These are phyloP conservation scores for Tetrapisispora taiwanensis DNA, from an alignment of 805 yeast species.

Conservation along the genomic window DNA sequence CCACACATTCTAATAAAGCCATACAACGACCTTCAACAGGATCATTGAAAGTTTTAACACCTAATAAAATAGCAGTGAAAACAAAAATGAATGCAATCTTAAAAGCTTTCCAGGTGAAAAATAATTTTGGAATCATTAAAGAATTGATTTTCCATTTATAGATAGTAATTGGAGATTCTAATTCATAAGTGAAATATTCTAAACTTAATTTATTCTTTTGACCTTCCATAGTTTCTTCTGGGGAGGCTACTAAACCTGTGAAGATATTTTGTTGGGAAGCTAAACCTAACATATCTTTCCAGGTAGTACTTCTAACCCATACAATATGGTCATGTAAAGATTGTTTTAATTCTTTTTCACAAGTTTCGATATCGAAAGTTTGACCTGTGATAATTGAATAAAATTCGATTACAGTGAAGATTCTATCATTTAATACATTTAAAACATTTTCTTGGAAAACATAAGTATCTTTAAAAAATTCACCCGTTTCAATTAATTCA, in stretches of 20 bases:
- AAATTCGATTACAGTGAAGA: conserved; percentile 42
- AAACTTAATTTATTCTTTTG: conserved; percentile 17
- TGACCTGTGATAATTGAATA: conserved; percentile 43
- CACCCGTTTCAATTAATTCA: conserved; percentile 36
- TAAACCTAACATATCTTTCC: conserved; percentile 89
- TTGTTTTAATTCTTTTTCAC: conserved; percentile 46
- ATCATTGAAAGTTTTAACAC: conserved; percentile 54
- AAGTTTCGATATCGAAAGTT: conserved; percentile 30
- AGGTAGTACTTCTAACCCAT: conserved; percentile 94
- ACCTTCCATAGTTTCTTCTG: neutral
- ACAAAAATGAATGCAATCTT: conserved; percentile 40
- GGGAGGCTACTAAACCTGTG: neutral
- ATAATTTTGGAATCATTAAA: conserved; percentile 39
- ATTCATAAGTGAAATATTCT: conserved; percentile 25
- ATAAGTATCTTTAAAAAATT: conserved; percentile 38
- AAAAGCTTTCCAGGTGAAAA: conserved; percentile 38
- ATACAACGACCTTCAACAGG: conserved; percentile 50
- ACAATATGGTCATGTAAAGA: conserved; percentile 81
- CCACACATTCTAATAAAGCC: conserved; percentile 50
- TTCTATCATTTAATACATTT: conserved; percentile 40
- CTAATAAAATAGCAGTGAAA: conserved; percentile 43
- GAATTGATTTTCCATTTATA: conserved; percentile 7
- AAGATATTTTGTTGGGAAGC: conserved; percentile 30
- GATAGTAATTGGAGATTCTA: conserved; percentile 16
- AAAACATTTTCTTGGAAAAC: conserved; percentile 46